These are phyloP conservation scores for Roridomyces roridus DNA, from an alignment of 768 basidiomycete species.

Conservation along the genomic window DNA sequence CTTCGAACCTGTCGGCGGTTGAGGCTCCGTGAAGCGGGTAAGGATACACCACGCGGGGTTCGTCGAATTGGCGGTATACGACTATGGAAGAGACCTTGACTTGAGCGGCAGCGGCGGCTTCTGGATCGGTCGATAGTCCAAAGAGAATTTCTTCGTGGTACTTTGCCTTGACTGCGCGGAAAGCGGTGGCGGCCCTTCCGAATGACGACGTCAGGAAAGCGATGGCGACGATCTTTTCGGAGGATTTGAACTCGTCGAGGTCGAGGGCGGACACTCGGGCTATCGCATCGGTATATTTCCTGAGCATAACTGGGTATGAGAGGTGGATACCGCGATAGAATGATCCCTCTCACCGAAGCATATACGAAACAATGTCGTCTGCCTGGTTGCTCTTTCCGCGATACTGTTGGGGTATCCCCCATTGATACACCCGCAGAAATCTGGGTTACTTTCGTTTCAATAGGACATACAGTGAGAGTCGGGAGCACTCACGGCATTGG, in stretches of 20 bases:
- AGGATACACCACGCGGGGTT: too few species aligned
- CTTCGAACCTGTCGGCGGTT: too few species aligned
- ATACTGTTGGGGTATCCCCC: background rate
- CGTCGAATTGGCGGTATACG: too few species aligned
- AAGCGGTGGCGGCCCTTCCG: too few species aligned
- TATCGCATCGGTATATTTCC: background rate
- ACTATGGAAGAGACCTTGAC: too few species aligned
- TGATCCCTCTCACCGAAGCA: background rate
- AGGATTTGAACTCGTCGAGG: background rate
- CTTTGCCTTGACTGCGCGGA: too few species aligned
- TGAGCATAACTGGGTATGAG: background rate
- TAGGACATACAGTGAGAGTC: background rate
- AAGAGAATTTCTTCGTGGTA: too few species aligned
- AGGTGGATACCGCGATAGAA: background rate
- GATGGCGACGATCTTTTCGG: too few species aligned
- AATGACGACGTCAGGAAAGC: too few species aligned
- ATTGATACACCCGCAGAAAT: background rate
- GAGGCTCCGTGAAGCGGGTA: too few species aligned
- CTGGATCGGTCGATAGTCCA: too few species aligned
- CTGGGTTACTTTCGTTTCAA: background rate
- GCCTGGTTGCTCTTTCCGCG: background rate
- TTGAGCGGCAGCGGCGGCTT: too few species aligned
- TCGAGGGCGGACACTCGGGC: background rate
- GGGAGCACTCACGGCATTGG: background rate
- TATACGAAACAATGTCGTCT: background rate